Evolutionary conservation across 129 eudicot species (phyloP), one percentile per base, ranked within the genome.

Genomic region (Calendula officinalis): DNA sequence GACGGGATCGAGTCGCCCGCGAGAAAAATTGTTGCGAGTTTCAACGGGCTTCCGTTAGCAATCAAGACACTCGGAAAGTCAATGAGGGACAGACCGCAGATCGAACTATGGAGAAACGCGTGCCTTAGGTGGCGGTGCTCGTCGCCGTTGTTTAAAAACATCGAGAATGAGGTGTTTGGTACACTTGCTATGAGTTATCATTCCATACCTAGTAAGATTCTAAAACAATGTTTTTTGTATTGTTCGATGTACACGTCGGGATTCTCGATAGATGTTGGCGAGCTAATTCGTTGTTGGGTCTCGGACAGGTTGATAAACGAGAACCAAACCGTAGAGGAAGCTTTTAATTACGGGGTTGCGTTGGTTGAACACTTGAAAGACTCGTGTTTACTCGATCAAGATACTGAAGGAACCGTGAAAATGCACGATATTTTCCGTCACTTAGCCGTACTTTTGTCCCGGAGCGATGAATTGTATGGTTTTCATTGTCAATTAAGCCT

Each of bases 281-380:
- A 70, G 7, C 68, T 77, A 36, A 64, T 77, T 57, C 72, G 64
- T 41, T 77, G 77, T 45, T 70, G 81, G 81, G 59, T 69, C 9
- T 72, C 77, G 10, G 81, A 77, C 48, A 68, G 69, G 40, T 42
- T 77, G 50, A 70, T 77, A 41, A 34, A 34, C 6, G 73, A 77
- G 46, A 62, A 56, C 15, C 73, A 48, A 57, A 58, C 30, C 13
- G 14, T 41, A 4, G 52, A 50, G 17, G 64, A 77, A 47, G 57
- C 68, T 0, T 57, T 48, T 8, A 70, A 57, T 32, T 17, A 34
- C 1, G 81, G 81, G 27, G 10, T 57, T 49, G 61, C 54, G 17
- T 70, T 70, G 72, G 17, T 77, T 17, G 64, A 70, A 49, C 45
- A 1, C 34, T 50, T 77, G 7, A 77, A 77, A 58, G 77, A 77